Percentiles rank a stretch among this genome's conserved stretches.
These are phyloP conservation scores for Berkeleyomyces basicola DNA, from an alignment of 2,329 filamentous ascomycete species.

Conservation along the genomic window DNA sequence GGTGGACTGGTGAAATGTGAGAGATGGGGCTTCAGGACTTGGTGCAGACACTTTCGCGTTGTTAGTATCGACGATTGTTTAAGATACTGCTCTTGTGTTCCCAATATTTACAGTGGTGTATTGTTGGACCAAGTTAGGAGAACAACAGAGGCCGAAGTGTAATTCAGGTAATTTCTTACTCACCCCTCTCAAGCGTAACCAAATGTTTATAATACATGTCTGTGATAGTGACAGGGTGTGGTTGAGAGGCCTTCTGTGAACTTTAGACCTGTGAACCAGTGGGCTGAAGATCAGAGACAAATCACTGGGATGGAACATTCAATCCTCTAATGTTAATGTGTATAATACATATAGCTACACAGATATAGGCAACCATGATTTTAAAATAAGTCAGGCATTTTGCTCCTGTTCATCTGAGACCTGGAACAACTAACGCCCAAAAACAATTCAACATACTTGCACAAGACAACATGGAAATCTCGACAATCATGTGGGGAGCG, in stretches of 20 bases:
- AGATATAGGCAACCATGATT: neutral
- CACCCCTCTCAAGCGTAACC: neutral
- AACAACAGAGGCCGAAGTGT: neutral
- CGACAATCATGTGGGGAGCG: too few relatives aligned
- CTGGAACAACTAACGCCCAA: too few relatives aligned
- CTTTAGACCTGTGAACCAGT: neutral
- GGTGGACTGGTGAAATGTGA: neutral
- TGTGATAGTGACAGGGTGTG: neutral
- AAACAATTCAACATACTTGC: too few relatives aligned
- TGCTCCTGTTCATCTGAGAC: too few relatives aligned
- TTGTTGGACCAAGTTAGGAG: slow-evolving; percentile 4
- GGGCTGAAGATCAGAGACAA: neutral
- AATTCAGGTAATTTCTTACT: neutral
- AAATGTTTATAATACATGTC: neutral
- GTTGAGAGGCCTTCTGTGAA: neutral
- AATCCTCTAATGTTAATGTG: neutral
- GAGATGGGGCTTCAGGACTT: neutral
- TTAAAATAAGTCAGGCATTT: neutral
- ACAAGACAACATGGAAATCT: too few relatives aligned
- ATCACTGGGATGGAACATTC: neutral
- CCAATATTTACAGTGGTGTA: slow-evolving; percentile 11
- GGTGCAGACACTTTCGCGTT: neutral
- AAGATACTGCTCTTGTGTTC: slow-evolving; percentile 10
- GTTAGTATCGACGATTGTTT: slow-evolving; percentile 5
- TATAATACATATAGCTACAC: neutral